Base-by-base conservation (phyloP, 164 flowering plant genomes). In the Protea cynaroides region DNA sequence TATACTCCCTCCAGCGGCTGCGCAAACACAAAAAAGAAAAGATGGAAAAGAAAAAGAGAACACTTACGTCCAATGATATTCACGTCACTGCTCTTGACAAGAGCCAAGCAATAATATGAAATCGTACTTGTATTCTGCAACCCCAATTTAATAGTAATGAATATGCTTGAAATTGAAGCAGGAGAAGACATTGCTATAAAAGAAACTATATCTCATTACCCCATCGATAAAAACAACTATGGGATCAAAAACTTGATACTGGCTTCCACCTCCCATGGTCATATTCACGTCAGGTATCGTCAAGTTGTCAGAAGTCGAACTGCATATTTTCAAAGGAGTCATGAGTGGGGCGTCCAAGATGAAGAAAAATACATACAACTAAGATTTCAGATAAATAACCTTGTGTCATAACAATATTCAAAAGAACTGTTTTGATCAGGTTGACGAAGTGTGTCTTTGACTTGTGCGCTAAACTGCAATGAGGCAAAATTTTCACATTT, bases 1-100 rank as follows among this genome's bases (percentile, higher is more conserved):
- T n/a, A n/a, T n/a, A n/a, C 34, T 29, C 34, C 34, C 34, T 29
- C 34, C 34, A 29, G 4, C 5, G 34, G 34, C 34, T 5, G 4
- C 34, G 4, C 5, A 29, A 29, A 29, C n/a, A 29, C 34, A 29
- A 29, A 29, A 29, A 29, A 5, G 34, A 29, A 29, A 29, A 29
- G 34, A n/a, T n/a, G n/a, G 34, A 29, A 3, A 29, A 29, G 34
- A 29, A 56, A 60, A 1, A 3, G n/a, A 29, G 65, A 61, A 72
- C 65, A 83, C 97, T 88, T 72, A 95, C 99, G 88, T 71, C 97
- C 97, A 68, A 92, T 89, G 62, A 95, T 81, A 67, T 84, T 82
- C 24, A 92, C 59, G 69, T 81, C 82, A n/a, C 61, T 79, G 71
- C 94, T 84, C 70, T 82, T 84, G 62, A 85, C 70, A 56, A 92